Conservation (phyloP, 83 land plant genomes). For the Picea abies region DNA sequence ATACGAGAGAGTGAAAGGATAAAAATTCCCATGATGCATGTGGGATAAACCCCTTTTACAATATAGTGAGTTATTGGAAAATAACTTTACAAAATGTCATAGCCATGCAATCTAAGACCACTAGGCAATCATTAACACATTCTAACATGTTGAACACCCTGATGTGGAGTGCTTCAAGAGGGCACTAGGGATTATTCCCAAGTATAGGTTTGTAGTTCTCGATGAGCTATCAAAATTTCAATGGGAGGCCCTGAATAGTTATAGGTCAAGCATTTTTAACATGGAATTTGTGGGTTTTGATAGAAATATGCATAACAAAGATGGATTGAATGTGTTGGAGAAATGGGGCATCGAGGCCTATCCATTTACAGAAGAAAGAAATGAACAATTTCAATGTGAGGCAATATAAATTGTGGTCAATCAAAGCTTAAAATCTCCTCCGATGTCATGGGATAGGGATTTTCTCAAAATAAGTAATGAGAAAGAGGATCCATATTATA, state of each 20-base stretch:
- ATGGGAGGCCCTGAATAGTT: not conserved
- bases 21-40: no score
- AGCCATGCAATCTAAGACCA: no score
- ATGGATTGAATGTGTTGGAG: slow-evolving; percentile 20
- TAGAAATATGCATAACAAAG: slow-evolving; percentile 17
- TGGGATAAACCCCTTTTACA: no score
- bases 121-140: no score
- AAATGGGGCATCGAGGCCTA: slow-evolving; percentile 32
- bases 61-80: no score
- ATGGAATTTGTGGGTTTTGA: slow-evolving; percentile 23
- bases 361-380: slow-evolving; percentile 28
- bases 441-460: slow-evolving; percentile 1
- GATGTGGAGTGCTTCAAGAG: slow-evolving; percentile 23
- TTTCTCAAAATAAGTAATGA: not conserved
- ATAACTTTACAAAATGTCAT: no score
- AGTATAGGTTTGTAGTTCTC: slow-evolving; percentile 26
- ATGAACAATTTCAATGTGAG: slow-evolving; percentile 18
- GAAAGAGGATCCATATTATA: no score
- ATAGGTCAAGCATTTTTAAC: slow-evolving; percentile 17
- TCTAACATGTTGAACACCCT: not conserved
- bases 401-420: slow-evolving; percentile 12
- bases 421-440: slow-evolving; percentile 18
- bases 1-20: no score
- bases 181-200: slow-evolving; percentile 16
- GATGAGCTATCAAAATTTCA: slow-evolving; percentile 1